Base-by-base conservation (phyloP, 2,329 filamentous ascomycete species). In the Fusarium incarnatum region DNA sequence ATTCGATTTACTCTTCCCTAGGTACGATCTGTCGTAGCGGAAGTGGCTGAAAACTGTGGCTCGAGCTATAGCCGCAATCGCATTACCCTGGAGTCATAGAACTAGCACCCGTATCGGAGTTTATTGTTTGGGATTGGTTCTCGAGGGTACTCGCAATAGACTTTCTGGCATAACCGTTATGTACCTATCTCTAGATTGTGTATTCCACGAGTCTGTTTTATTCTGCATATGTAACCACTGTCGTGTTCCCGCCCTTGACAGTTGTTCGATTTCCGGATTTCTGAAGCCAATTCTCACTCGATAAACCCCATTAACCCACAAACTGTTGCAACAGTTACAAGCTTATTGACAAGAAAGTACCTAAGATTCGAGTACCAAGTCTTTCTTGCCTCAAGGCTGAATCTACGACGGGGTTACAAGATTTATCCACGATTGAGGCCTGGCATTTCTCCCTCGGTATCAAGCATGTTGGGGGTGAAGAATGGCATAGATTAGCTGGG, bases 41-140 rank as follows among this genome's bases (percentile, higher is more conserved):
- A 52, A 41, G 49, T 52, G 49, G 49, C 49, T 52, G 49, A 41
- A 52, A 11, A 20, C n/a, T 52, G 49, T 52, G 23, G 49, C 49
- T 41, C 49, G 11, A 52, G 49, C 32, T 41, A 25, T 22, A 41
- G 25, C 22, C 18, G 22, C 18, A n/a, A 41, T 52, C 18, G 15
- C 13, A 27, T 25, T 52, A 52, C 49, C 49, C 32, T 52, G n/a
- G 8, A 52, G 23, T 25, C 15, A 20, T 20, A 15, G 15, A 44
- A 22, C 20, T 11, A 49, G n/a, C 28, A 37, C 18, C 10, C 34
- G 18, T 37, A 37, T n/a, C 12, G 34, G 34, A 37, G 34, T 37
- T 23, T 18, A 13, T 49, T 18, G 32, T 49, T 9, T 22, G 8
- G 15, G 8, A 22, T 22, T 49, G 27, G 20, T 32, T 23, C 9